phyloP scores from a whole-genome alignment of 441 rosid genomes.

The Metrosideros polymorpha region DNA sequence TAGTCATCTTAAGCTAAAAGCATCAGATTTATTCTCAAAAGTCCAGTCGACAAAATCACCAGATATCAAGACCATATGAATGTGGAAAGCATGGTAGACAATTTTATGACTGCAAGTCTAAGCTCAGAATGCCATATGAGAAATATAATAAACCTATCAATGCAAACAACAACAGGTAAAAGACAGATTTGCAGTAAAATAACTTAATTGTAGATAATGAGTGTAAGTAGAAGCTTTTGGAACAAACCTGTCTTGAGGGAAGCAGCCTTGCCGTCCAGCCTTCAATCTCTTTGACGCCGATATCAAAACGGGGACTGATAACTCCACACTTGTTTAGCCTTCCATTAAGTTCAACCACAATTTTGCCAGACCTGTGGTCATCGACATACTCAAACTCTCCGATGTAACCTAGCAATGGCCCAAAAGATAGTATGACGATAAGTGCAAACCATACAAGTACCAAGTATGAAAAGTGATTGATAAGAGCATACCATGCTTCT shows the following conservation, averaged over 20 bases:
- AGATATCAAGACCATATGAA: neutral
- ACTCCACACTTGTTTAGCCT: conserved; percentile 20
- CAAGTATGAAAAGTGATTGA: neutral
- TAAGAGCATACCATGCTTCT: conserved; percentile 11
- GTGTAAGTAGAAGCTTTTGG: neutral
- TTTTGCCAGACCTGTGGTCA: conserved; percentile 17
- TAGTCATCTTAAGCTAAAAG: neutral
- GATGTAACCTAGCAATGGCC: neutral
- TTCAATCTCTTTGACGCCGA: conserved; percentile 17
- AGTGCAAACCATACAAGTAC: neutral
- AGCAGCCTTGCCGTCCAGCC: conserved; percentile 22
- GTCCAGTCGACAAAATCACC: neutral
- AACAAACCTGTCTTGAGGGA: conserved; percentile 7
- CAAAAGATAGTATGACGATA: neutral
- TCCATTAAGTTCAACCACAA: conserved; percentile 17
- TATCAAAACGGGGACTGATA: conserved; percentile 17
- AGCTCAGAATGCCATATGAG: neutral
- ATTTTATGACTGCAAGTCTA: neutral
- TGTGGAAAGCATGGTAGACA: neutral
- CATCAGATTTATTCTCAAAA: neutral
- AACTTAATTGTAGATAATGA: neutral
- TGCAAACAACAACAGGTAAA: neutral
- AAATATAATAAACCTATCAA: neutral
- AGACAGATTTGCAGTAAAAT: neutral
- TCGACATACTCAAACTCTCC: conserved; percentile 19